Conservation (phyloP, 2,329 filamentous ascomycete genomes). For the Nigrograna mackinnonii region DNA sequence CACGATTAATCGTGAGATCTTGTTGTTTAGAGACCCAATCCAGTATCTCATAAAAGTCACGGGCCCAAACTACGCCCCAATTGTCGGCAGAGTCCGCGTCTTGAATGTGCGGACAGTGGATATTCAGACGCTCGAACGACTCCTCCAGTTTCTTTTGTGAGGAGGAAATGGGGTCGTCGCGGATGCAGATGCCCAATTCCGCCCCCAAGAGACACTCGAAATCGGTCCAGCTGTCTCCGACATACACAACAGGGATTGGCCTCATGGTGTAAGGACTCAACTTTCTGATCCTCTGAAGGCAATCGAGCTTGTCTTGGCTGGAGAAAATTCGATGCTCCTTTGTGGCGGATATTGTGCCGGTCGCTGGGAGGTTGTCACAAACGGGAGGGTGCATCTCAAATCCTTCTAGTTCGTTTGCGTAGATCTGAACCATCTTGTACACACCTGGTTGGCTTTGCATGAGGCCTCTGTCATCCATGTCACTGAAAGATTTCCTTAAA, state of each 20-base stretch:
- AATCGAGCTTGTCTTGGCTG: slow-evolving; percentile 44
- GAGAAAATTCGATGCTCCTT: slow-evolving; percentile 32
- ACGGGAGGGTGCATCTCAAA: slow-evolving; percentile 9
- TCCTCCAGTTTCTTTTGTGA: slow-evolving; percentile 38
- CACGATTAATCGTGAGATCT: too few species aligned
- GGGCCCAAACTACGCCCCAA: slow-evolving; percentile 28
- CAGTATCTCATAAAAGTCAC: slow-evolving; percentile 26
- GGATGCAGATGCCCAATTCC: slow-evolving; percentile 51
- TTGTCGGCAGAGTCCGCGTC: slow-evolving; percentile 14
- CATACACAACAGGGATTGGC: slow-evolving; percentile 39
- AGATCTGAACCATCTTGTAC: slow-evolving; percentile 1
- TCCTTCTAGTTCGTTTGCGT: slow-evolving; percentile 13
- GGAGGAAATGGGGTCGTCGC: slow-evolving; percentile 40
- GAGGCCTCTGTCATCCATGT: too few species aligned
- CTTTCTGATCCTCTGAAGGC: slow-evolving; percentile 20
- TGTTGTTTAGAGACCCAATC: too few species aligned
- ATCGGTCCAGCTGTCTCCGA: slow-evolving; percentile 54
- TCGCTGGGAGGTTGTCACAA: slow-evolving; percentile 7
- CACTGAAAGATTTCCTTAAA: too few species aligned
- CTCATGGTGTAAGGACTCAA: slow-evolving; percentile 1
- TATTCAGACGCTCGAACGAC: slow-evolving; percentile 32
- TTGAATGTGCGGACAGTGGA: slow-evolving; percentile 24
- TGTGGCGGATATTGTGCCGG: slow-evolving; percentile 17
- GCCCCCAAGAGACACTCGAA: slow-evolving; percentile 49
- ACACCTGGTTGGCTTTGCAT: neutral